Evolutionary conservation across 305 asterid species (phyloP).

Genomic region (Fraxinus platypoda): DNA sequence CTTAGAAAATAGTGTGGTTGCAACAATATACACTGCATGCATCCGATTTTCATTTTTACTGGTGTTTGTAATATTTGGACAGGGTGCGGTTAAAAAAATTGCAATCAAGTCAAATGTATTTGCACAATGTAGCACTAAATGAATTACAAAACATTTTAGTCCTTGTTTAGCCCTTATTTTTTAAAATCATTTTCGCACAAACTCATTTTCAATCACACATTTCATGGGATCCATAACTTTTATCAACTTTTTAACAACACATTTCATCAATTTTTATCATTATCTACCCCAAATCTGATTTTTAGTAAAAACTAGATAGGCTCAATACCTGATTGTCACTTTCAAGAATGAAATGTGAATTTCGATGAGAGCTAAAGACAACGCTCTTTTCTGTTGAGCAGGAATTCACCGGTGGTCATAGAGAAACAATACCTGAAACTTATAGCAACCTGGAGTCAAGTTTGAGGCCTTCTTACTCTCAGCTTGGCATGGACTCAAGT

Average conservation of each 20-base stretch:
- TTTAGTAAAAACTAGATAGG: not conserved
- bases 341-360: not conserved
- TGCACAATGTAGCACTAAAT: not conserved
- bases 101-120: not conserved
- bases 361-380: not conserved
- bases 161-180: not conserved
- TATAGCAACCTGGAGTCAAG: constrained; percentile 51
- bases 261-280: no score
- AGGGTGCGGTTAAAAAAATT: not conserved
- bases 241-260: not conserved
- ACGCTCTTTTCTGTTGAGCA: constrained; percentile 20
- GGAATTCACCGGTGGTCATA: constrained; percentile 65
- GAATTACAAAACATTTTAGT: not conserved
- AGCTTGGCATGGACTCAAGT: constrained; percentile 48
- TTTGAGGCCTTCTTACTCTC: constrained; percentile 56
- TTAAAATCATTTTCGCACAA: no score
- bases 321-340: not conserved
- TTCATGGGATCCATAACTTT: no score
- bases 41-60: not conserved
- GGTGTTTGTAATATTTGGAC: not conserved
- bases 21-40: not conserved
- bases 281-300: not conserved
- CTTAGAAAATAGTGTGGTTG: no score
- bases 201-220: not conserved
- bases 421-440: constrained; percentile 42